Conservation (phyloP, 1,284 basidiomycete species). For the Cerioporus squamosus region DNA sequence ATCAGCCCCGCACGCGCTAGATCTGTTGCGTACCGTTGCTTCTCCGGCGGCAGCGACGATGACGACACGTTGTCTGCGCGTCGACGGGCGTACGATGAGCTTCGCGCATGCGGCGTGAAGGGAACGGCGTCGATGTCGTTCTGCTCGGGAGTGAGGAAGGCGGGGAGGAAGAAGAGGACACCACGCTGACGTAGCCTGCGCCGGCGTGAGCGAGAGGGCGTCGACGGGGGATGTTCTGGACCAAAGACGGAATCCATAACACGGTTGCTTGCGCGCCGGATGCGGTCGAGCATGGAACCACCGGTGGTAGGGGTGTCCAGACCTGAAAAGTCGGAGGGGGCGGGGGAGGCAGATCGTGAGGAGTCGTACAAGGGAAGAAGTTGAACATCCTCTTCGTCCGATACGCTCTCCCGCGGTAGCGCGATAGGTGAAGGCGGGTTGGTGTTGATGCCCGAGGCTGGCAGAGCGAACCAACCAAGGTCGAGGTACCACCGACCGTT, state of each 20-base stretch:
- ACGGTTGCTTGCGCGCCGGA: constrained; percentile 60
- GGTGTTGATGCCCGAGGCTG: constrained; percentile 51
- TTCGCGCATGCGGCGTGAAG: constrained; percentile 34
- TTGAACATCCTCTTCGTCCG: constrained; percentile 57
- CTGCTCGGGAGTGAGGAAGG: constrained; percentile 66
- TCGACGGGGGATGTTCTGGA: constrained; percentile 34
- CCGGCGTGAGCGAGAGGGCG: constrained; percentile 47
- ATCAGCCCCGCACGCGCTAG: constrained; percentile 26
- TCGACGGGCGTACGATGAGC: constrained; percentile 29
- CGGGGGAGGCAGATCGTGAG: constrained; percentile 54
- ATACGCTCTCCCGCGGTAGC: constrained; percentile 39
- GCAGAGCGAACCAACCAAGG: constrained; percentile 60
- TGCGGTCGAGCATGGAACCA: constrained; percentile 43
- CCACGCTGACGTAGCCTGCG: constrained; percentile 58
- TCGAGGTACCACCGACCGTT: constrained; percentile 76
- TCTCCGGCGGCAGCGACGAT: constrained; percentile 39
- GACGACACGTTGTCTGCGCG: constrained; percentile 14
- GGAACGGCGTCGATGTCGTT: constrained; percentile 42
- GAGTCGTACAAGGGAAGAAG: constrained; percentile 68
- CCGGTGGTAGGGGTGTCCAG: constrained; percentile 37
- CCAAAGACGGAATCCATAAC: constrained; percentile 50
- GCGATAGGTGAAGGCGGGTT: constrained; percentile 53
- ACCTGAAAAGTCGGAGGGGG: constrained; percentile 48
- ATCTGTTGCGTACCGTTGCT: constrained; percentile 37
- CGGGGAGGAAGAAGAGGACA: constrained; percentile 80